A percentile compares a stretch with the other conserved stretches of the same genome.
Conservation (phyloP, 2,329 filamentous ascomycete species). For the Metarhizium album region DNA sequence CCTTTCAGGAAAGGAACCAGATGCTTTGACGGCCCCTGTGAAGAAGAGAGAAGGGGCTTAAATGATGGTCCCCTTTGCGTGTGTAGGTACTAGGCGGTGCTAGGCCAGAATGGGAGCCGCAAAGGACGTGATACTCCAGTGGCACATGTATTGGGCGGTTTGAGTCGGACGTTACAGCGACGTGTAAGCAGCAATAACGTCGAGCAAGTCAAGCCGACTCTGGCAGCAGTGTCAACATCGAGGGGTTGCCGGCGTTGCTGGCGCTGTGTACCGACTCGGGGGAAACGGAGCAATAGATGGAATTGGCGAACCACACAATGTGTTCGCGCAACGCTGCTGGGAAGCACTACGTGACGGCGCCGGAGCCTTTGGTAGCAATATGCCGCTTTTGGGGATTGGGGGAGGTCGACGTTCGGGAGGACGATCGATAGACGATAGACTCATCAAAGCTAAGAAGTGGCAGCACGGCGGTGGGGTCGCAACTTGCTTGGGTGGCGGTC, state of each 20-base stretch:
- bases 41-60: neutral
- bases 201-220: neutral
- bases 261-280: neutral
- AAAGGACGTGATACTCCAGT: neutral
- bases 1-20: neutral
- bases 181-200: neutral
- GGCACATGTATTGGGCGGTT: neutral
- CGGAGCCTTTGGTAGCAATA: neutral
- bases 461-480: constrained; percentile 1
- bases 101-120: neutral
- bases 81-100: neutral
- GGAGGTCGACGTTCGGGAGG: neutral
- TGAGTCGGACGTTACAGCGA: neutral
- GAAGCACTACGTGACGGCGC: neutral
- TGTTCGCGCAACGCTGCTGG: neutral
- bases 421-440: neutral
- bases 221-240: neutral
- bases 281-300: neutral
- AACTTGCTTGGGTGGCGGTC: neutral
- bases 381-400: neutral
- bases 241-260: neutral
- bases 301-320: neutral
- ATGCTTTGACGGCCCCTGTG: neutral
- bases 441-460: neutral
- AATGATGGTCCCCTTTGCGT: neutral